A percentile compares a stretch with the other conserved stretches of the same genome.
phyloP scores from a whole-genome alignment of 2,329 filamentous ascomycete genomes.

The Didymella pinodella region DNA sequence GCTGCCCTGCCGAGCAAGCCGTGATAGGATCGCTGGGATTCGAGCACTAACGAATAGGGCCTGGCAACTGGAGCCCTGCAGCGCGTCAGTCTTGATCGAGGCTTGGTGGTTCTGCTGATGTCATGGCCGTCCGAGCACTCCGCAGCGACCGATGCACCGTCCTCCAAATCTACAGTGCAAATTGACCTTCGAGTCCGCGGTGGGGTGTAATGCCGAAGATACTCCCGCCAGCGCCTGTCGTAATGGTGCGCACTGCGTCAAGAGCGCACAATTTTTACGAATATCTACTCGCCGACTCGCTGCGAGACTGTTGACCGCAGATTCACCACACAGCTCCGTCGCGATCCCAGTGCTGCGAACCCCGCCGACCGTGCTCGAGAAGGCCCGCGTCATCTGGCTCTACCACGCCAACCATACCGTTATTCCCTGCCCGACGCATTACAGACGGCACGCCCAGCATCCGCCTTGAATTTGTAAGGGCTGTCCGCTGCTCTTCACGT shows the following conservation, averaged over 20 bases:
- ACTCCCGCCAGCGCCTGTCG: slow-evolving; percentile 8
- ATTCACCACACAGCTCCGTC: slow-evolving; percentile 6
- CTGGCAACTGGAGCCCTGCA: slow-evolving; percentile 28
- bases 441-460: slow-evolving; percentile 23
- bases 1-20: slow-evolving; percentile 38
- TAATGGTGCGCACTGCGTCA: slow-evolving; percentile 10
- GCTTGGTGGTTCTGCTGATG: slow-evolving; percentile 35
- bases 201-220: slow-evolving; percentile 22
- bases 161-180: slow-evolving; percentile 23
- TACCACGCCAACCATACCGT: slow-evolving; percentile 14
- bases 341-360: slow-evolving; percentile 26
- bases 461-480: slow-evolving; percentile 30
- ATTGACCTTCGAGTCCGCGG: slow-evolving; percentile 22
- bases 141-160: slow-evolving; percentile 17
- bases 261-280: slow-evolving; percentile 14
- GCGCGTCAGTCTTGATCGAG: slow-evolving; percentile 30
- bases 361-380: slow-evolving; percentile 27
- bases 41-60: slow-evolving; percentile 22
- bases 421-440: slow-evolving; percentile 23
- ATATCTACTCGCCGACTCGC: slow-evolving; percentile 20
- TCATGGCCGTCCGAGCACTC: slow-evolving; percentile 34
- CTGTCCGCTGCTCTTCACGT: slow-evolving; percentile 2
- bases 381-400: slow-evolving; percentile 42
- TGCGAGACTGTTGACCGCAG: slow-evolving; percentile 12
- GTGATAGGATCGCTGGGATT: slow-evolving; percentile 34